phyloP scores from a whole-genome alignment of 768 basidiomycete species.

The Hydnum rufescens region DNA sequence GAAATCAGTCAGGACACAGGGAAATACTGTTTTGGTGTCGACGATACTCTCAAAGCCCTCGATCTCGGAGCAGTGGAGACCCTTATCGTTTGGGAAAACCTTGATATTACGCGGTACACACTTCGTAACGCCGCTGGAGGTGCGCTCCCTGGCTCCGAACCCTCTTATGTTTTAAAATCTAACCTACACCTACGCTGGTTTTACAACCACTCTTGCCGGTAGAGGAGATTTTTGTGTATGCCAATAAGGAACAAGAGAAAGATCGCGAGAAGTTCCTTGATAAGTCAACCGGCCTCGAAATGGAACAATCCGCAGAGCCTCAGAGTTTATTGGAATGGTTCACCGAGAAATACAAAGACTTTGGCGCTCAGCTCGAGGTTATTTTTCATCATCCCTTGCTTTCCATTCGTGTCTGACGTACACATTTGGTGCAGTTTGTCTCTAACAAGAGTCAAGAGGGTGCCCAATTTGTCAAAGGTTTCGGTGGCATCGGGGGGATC shows the following conservation, averaged over 20 bases:
- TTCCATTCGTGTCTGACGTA: background rate
- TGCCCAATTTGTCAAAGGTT: constrained; percentile 94
- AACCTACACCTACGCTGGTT: background rate
- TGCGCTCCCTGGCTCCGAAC: constrained; percentile 17
- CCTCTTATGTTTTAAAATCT: background rate
- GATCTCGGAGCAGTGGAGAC: constrained; percentile 96
- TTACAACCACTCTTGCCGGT: constrained; percentile 2
- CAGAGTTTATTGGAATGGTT: constrained; percentile 92
- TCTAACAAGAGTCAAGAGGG: constrained; percentile 95
- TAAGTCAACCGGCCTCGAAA: constrained; percentile 86
- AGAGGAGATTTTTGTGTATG: constrained; percentile 75
- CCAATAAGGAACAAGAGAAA: constrained; percentile 67
- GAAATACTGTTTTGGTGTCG: constrained; percentile 94
- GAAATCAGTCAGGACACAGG: constrained; percentile 96
- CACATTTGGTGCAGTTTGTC: constrained; percentile 35
- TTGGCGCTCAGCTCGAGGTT: constrained; percentile 75
- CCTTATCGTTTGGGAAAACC: constrained; percentile 94
- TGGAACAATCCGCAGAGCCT: constrained; percentile 76
- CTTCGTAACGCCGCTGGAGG: constrained; percentile 87
- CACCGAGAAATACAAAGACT: constrained; percentile 95
- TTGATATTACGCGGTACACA: constrained; percentile 74
- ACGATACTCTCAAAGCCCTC: constrained; percentile 88
- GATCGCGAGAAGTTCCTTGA: constrained; percentile 90
- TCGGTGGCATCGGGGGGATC: constrained; percentile 93
- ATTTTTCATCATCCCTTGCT: background rate